phyloP scores from a whole-genome alignment of 441 rosid species.

The Populus hybrid region DNA sequence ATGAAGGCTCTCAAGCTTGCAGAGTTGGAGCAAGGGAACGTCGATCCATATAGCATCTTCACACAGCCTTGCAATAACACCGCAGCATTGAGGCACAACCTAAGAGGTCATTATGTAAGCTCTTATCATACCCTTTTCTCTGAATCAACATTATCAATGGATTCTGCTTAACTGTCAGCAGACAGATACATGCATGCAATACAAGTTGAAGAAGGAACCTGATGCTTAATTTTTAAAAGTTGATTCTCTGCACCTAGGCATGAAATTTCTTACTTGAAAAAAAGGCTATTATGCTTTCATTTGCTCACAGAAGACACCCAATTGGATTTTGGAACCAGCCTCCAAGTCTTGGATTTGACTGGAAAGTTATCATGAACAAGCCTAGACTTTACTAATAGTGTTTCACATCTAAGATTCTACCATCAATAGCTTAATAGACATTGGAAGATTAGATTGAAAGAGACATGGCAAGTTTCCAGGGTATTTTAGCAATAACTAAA shows the following conservation, averaged over 20 bases:
- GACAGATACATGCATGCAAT: neutral
- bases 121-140: neutral
- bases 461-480: neutral
- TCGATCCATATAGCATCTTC: conserved; percentile 88
- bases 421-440: neutral
- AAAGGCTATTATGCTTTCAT: neutral
- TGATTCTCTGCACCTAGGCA: neutral
- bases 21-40: conserved; percentile 62
- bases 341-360: neutral
- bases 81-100: conserved; percentile 47
- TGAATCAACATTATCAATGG: neutral
- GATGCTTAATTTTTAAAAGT: neutral
- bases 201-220: conserved; percentile 1
- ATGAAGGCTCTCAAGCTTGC: conserved; percentile 52
- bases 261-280: neutral
- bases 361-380: neutral
- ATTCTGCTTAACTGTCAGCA: neutral
- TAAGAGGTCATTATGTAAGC: conserved; percentile 67
- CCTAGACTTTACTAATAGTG: neutral
- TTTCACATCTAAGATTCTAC: neutral
- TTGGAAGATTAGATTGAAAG: neutral
- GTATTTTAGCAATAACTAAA: neutral
- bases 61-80: conserved; percentile 64
- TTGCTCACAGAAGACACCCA: neutral
- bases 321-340: neutral